Conservation (phyloP, 495 filamentous ascomycete genomes). For the Hypoxylon cercidicola region DNA sequence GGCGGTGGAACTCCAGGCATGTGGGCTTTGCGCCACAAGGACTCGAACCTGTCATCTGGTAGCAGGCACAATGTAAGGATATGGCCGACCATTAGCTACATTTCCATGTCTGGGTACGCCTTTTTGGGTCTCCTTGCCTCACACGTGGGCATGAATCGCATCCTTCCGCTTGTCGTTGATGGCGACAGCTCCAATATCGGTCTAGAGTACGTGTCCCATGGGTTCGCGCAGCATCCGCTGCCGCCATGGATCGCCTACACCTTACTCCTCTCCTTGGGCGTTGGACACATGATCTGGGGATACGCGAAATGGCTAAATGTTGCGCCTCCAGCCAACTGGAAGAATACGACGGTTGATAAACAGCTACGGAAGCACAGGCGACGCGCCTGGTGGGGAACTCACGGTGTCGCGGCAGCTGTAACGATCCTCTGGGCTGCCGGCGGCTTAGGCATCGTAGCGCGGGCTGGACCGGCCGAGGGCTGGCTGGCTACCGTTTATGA, state of each 20-base stretch:
- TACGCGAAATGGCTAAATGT: slow-evolving; percentile 77
- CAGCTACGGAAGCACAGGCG: slow-evolving; percentile 58
- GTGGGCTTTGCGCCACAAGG: slow-evolving; percentile 52
- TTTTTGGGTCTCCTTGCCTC: slow-evolving; percentile 70
- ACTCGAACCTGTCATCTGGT: slow-evolving; percentile 21
- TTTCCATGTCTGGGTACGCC: slow-evolving; percentile 73
- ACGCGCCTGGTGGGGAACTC: slow-evolving; percentile 75
- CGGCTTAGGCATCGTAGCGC: slow-evolving; percentile 78
- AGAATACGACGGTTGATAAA: slow-evolving; percentile 59
- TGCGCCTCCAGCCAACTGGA: slow-evolving; percentile 55
- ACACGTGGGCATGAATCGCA: slow-evolving; percentile 77
- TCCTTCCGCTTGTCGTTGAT: slow-evolving; percentile 75
- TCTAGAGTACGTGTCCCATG: slow-evolving; percentile 85
- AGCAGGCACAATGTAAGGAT: slow-evolving; percentile 52
- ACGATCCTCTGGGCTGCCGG: slow-evolving; percentile 81
- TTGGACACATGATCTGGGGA: slow-evolving; percentile 86
- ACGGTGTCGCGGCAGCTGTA: slow-evolving; percentile 67
- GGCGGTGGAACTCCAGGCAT: slow-evolving; percentile 58
- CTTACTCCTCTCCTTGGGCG: slow-evolving; percentile 72
- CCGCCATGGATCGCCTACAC: slow-evolving; percentile 74
- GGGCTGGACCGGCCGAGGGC: slow-evolving; percentile 73
- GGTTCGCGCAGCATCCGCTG: slow-evolving; percentile 74
- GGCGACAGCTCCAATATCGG: slow-evolving; percentile 85
- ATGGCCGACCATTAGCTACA: slow-evolving; percentile 76
- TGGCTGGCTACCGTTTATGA: slow-evolving; percentile 88